Conservation (phyloP, 148 eudicot species). For the Linanthus parryae region DNA sequence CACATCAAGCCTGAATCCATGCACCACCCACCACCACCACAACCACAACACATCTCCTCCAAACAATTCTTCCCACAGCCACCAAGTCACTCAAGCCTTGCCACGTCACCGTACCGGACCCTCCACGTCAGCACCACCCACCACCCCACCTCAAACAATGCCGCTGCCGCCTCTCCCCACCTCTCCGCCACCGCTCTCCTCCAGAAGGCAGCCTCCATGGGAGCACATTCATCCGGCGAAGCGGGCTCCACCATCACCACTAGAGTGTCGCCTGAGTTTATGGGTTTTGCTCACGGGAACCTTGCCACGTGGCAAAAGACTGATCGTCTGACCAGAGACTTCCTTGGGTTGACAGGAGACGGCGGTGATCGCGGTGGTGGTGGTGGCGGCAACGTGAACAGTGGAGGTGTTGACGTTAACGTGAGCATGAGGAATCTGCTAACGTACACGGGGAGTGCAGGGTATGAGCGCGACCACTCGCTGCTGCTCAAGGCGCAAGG, state of each 20-base stretch:
- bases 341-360: slow-evolving; percentile 50
- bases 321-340: slow-evolving; percentile 67
- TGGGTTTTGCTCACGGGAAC: slow-evolving; percentile 7
- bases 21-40: slow-evolving; percentile 19
- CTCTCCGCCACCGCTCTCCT: slow-evolving; percentile 84
- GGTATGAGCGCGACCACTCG: slow-evolving; percentile 33
- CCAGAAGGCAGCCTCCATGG: slow-evolving; percentile 63
- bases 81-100: slow-evolving; percentile 1
- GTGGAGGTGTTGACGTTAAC: slow-evolving; percentile 18
- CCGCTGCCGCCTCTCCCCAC: slow-evolving; percentile 29
- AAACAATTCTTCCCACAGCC: slow-evolving; percentile 17
- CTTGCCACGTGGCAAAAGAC: slow-evolving; percentile 47
- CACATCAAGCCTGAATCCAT: slow-evolving; percentile 27
- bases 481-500: slow-evolving; percentile 32
- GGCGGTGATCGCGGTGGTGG: slow-evolving; percentile 2
- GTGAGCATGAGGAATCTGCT: slow-evolving; percentile 29
- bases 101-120: slow-evolving; percentile 6
- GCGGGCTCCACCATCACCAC: slow-evolving; percentile 30
- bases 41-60: slow-evolving; percentile 14
- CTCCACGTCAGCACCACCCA: slow-evolving; percentile 12
- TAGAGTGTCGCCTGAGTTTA: slow-evolving; percentile 17
- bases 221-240: slow-evolving; percentile 27
- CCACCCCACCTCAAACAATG: slow-evolving; percentile 18
- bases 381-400: slow-evolving; percentile 5
- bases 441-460: slow-evolving; percentile 40